Conservation (phyloP, 345 rosid genomes). For the Sapria himalayana region DNA sequence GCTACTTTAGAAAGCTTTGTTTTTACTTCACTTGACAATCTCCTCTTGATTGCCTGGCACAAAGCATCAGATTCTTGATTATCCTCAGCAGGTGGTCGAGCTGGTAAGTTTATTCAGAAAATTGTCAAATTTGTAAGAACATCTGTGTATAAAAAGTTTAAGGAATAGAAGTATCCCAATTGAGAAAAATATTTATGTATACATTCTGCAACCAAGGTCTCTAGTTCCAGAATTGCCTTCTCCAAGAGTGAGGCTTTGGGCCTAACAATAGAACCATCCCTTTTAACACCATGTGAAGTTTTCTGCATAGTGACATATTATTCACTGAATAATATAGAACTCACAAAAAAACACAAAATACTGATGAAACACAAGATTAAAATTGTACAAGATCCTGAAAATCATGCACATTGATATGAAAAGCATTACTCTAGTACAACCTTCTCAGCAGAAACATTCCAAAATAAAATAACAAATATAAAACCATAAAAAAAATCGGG, state of each 20-base stretch:
- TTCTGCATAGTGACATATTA: constrained; percentile 33
- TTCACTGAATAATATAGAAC: no score
- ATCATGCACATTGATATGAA: no score
- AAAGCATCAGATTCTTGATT: constrained; percentile 60
- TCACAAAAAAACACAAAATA: neutral
- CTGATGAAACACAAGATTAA: neutral
- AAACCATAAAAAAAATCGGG: no score
- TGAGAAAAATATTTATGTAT: constrained; percentile 15
- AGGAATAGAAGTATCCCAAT: neutral
- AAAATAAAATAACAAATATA: no score
- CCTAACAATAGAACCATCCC: constrained; percentile 37
- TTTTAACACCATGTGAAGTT: constrained; percentile 24
- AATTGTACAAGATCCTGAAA: neutral
- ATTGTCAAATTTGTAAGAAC: constrained; percentile 3
- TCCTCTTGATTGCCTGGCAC: constrained; percentile 52
- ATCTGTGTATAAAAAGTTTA: constrained; percentile 1
- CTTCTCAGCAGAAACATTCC: no score
- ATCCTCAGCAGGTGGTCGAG: constrained; percentile 57
- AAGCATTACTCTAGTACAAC: no score
- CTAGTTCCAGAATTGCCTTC: constrained; percentile 74
- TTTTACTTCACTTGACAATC: constrained; percentile 59
- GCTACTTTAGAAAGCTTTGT: constrained; percentile 57
- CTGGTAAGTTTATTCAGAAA: constrained; percentile 22
- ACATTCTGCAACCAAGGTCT: constrained; percentile 85
- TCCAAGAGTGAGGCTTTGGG: constrained; percentile 56